Conservation (phyloP, 176 grass and related monocot species). For the Saccharum spontaneum region DNA sequence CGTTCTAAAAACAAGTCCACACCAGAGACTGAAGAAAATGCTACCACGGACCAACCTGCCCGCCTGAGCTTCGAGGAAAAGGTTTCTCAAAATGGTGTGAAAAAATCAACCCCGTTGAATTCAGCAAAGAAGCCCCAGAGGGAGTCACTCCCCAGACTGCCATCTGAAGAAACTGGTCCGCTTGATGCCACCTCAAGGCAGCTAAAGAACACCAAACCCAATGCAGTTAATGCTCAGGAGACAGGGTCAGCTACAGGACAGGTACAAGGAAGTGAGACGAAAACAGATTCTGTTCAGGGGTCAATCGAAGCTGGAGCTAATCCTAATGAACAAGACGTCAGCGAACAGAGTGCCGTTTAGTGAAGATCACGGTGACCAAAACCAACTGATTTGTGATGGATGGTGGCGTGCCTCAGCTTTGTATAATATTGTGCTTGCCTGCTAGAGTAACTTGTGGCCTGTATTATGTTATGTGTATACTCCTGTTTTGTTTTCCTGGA, state of each 20-base stretch:
- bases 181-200: constrained; percentile 18
- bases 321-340: constrained; percentile 14
- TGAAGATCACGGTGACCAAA: not conserved
- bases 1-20: constrained; percentile 51
- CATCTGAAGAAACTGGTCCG: constrained; percentile 45
- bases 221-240: constrained; percentile 18
- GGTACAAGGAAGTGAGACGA: constrained; percentile 17
- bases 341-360: constrained; percentile 19
- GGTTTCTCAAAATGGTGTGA: constrained; percentile 41
- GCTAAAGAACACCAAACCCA: constrained; percentile 5
- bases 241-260: constrained; percentile 3
- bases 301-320: constrained; percentile 14
- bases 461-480: constrained; percentile 40
- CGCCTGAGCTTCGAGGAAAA: constrained; percentile 52
- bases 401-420: constrained; percentile 29
- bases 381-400: constrained; percentile 36
- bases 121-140: constrained; percentile 51
- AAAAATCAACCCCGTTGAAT: constrained; percentile 29
- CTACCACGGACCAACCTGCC: not conserved
- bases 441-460: constrained; percentile 28
- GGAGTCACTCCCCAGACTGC: constrained; percentile 53
- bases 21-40: constrained; percentile 40
- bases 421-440: constrained; percentile 27
- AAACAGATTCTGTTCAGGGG: not conserved
- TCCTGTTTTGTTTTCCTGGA: constrained; percentile 6